These are phyloP conservation scores for Elongisporangium prolatum DNA, from an alignment of 352 stramenopile genomes.

Conservation along the genomic window DNA sequence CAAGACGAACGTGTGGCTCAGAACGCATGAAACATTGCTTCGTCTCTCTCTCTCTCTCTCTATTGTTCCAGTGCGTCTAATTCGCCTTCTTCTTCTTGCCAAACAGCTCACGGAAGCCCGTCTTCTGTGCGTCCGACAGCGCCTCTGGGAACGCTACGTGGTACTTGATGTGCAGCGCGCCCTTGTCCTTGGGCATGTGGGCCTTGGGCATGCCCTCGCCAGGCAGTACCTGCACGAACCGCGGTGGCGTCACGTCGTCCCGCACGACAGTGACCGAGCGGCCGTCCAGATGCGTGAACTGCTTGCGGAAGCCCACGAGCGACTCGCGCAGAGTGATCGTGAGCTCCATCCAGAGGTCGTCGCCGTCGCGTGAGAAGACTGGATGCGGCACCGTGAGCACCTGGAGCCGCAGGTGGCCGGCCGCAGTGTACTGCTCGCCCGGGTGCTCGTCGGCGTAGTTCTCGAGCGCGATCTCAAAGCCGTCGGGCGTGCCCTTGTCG, in stretches of 20 bases:
- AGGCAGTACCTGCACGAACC: slow-evolving; percentile 86
- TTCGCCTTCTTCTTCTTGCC: slow-evolving; percentile 21
- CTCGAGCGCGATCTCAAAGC: slow-evolving; percentile 93
- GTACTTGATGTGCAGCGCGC: slow-evolving; percentile 94
- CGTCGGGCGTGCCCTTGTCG: slow-evolving; percentile 91
- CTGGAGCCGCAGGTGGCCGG: slow-evolving; percentile 92
- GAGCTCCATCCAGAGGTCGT: slow-evolving; percentile 95
- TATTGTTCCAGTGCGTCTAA: not conserved
- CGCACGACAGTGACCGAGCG: slow-evolving; percentile 86
- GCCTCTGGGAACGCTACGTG: slow-evolving; percentile 92
- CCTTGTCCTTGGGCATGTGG: slow-evolving; percentile 78
- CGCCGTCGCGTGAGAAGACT: slow-evolving; percentile 90
- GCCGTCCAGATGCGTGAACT: slow-evolving; percentile 92
- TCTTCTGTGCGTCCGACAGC: slow-evolving; percentile 83
- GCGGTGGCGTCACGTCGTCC: slow-evolving; percentile 88
- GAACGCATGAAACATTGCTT: not conserved
- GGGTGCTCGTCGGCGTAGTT: slow-evolving; percentile 86
- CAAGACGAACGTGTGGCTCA: not conserved
- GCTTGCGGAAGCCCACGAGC: slow-evolving; percentile 91
- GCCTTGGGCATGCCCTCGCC: slow-evolving; percentile 95
- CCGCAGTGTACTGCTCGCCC: slow-evolving; percentile 52
- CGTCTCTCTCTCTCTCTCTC: not conserved
- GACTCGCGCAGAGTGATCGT: slow-evolving; percentile 94
- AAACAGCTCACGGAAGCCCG: slow-evolving; percentile 53
- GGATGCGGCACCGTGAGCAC: slow-evolving; percentile 83